These are phyloP conservation scores for Gonapodya prolifera DNA, from an alignment of 192 early-diverging fungal species.

Conservation along the genomic window DNA sequence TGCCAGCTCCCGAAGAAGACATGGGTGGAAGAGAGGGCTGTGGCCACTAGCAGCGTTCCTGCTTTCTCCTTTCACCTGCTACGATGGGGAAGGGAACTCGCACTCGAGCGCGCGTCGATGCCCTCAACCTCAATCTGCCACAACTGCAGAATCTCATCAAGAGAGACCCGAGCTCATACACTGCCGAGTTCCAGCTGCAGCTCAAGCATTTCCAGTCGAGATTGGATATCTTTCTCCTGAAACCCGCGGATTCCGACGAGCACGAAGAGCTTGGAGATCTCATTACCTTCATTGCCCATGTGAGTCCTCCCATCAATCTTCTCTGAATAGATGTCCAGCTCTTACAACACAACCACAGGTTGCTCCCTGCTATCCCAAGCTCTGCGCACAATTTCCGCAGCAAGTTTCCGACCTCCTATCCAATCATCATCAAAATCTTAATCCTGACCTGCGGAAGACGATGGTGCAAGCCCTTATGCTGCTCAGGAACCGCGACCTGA, in stretches of 20 bases:
- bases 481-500: constrained; percentile 70
- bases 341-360: constrained; percentile 26
- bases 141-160: constrained; percentile 98
- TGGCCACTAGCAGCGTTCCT: no score
- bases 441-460: constrained; percentile 67
- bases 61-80: no score
- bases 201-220: constrained; percentile 80
- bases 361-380: constrained; percentile 71
- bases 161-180: constrained; percentile 83
- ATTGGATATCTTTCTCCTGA: constrained; percentile 76
- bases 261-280: constrained; percentile 74
- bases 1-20: no score
- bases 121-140: constrained; percentile 55
- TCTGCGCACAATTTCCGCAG: constrained; percentile 64
- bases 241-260: constrained; percentile 53
- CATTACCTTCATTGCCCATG: constrained; percentile 82
- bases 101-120: background rate
- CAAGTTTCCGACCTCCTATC: constrained; percentile 74
- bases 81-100: no score
- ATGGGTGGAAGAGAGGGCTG: no score
- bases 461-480: constrained; percentile 86
- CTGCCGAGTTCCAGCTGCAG: constrained; percentile 89
- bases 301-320: constrained; percentile 1
- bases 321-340: constrained; percentile 4
- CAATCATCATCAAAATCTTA: constrained; percentile 65